Conservation (phyloP, 1,139 yeast species). For the Suhomyces ambrosiae region DNA sequence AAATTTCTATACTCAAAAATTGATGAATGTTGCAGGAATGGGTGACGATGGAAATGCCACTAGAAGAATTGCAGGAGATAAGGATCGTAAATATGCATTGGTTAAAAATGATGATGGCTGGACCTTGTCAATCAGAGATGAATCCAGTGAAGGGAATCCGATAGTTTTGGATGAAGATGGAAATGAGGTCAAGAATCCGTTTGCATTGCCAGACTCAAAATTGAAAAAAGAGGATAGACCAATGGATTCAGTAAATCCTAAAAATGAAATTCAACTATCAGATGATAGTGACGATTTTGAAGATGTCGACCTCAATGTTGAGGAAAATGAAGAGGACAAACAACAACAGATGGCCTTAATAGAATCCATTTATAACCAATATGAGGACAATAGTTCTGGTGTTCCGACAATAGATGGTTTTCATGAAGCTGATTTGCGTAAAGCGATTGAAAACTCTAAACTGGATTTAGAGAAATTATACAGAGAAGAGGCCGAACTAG, state of each 20-base stretch:
- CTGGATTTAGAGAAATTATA: conserved; percentile 30
- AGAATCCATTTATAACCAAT: conserved; percentile 40
- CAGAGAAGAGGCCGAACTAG: conserved; percentile 20
- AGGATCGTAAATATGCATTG: conserved; percentile 73
- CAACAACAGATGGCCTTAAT: conserved; percentile 36
- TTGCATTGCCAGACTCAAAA: background rate
- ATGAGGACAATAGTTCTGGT: conserved; percentile 14
- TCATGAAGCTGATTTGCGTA: conserved; percentile 41
- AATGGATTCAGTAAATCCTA: too few species aligned
- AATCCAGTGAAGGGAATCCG: conserved; percentile 41
- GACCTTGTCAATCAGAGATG: conserved; percentile 67
- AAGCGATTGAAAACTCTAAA: conserved; percentile 51
- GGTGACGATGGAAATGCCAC: conserved; percentile 56
- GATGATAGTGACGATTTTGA: conserved; percentile 26
- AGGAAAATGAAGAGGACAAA: conserved; percentile 32
- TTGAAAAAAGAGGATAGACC: background rate
- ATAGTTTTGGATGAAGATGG: conserved; percentile 45
- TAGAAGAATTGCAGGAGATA: conserved; percentile 82
- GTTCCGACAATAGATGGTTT: conserved; percentile 14
- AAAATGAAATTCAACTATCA: too few species aligned
- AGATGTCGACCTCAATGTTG: conserved; percentile 23
- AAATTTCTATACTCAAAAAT: conserved; percentile 82
- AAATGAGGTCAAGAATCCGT: conserved; percentile 13
- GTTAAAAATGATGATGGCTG: conserved; percentile 83
- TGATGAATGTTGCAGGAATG: conserved; percentile 85